Conservation (phyloP, 768 basidiomycete species). For the Boletus sp. region DNA sequence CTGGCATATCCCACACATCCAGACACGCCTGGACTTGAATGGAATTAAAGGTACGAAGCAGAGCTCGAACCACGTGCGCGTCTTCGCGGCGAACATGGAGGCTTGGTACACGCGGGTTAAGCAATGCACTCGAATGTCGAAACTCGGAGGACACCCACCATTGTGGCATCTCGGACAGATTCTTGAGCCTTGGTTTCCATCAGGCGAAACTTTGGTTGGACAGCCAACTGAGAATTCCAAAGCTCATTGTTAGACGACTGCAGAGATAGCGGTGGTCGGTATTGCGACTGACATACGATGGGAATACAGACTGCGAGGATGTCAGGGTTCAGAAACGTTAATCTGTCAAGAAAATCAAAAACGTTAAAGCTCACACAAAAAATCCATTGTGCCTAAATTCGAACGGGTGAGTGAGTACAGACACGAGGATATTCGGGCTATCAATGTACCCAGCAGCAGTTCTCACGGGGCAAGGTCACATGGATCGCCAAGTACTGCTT, state of each 20-base stretch:
- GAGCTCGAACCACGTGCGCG: conserved; percentile 71
- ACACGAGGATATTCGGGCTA: no score
- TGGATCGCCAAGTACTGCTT: no score
- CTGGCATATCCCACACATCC: conserved; percentile 72
- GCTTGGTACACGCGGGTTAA: conserved; percentile 34
- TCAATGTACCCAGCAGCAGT: no score
- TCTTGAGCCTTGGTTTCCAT: conserved; percentile 49
- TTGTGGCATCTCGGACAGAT: conserved; percentile 75
- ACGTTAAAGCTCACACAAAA: conserved; percentile 6
- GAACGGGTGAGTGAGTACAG: no score
- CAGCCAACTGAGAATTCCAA: conserved; percentile 54
- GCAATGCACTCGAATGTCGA: neutral
- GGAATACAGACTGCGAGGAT: conserved; percentile 48
- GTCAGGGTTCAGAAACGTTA: neutral
- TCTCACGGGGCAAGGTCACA: no score
- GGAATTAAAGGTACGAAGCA: conserved; percentile 75
- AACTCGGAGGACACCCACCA: conserved; percentile 39
- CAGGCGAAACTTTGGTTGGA: conserved; percentile 55
- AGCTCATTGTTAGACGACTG: conserved; percentile 8
- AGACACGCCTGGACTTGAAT: conserved; percentile 57
- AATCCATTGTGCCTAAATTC: conserved; percentile 1
- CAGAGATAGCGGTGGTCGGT: neutral
- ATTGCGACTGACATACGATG: conserved; percentile 42
- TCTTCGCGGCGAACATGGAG: conserved; percentile 60
- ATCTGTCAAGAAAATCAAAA: neutral